Evolutionary conservation across 2,329 filamentous ascomycete genomes (phyloP).

Genomic region (Rhinocladiella mackenziei): DNA sequence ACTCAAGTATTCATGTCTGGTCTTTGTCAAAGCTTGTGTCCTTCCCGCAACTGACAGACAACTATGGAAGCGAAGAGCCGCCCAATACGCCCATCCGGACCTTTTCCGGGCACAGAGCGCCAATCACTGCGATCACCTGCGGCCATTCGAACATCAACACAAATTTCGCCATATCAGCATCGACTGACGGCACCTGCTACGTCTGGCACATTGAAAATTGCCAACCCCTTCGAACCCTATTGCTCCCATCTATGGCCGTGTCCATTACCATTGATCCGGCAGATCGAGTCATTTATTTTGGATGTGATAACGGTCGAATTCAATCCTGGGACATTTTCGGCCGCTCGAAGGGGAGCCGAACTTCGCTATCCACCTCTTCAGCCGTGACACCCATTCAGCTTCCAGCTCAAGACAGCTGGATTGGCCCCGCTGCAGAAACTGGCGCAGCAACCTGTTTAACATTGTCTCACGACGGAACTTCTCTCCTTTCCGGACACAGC

Average conservation of each 20-base stretch:
- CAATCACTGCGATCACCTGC: constrained; percentile 47
- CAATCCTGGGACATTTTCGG: constrained; percentile 72
- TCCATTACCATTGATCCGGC: constrained; percentile 76
- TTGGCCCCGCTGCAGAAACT: constrained; percentile 57
- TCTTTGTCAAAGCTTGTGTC: constrained; percentile 70
- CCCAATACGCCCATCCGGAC: constrained; percentile 68
- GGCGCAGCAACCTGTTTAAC: constrained; percentile 65
- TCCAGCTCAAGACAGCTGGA: constrained; percentile 41
- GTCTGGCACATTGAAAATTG: constrained; percentile 89
- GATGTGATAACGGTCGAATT: constrained; percentile 74
- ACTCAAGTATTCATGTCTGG: constrained; percentile 92
- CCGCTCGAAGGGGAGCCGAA: constrained; percentile 2
- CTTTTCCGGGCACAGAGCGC: constrained; percentile 64
- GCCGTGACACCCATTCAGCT: constrained; percentile 39
- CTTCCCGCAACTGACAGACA: constrained; percentile 48
- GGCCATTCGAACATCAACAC: constrained; percentile 68
- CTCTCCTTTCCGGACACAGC: constrained; percentile 73
- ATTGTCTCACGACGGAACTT: constrained; percentile 77
- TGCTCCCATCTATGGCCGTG: constrained; percentile 69
- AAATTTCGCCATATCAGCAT: constrained; percentile 78
- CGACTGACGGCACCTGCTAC: constrained; percentile 81
- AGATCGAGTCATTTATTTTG: constrained; percentile 75
- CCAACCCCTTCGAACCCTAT: constrained; percentile 70
- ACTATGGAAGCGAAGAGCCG: constrained; percentile 41
- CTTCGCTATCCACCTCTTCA: constrained; percentile 30